Conservation (phyloP, 106 monocot genomes). For the Vanilla planifolia region DNA sequence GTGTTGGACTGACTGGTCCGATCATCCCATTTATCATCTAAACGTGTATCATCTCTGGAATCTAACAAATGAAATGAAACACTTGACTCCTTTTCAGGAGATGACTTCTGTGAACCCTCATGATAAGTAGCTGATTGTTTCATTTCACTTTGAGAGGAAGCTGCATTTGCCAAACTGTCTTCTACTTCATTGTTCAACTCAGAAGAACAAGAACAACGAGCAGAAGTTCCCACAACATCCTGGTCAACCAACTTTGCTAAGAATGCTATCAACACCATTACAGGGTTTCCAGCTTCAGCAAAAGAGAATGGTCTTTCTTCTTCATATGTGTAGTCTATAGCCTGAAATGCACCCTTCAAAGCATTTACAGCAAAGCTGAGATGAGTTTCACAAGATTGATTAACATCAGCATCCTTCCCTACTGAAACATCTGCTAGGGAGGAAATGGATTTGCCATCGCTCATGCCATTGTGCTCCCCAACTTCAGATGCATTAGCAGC, state of each 20-base stretch:
- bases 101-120: slow-evolving; percentile 3
- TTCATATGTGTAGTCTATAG: slow-evolving; percentile 47
- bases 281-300: slow-evolving; percentile 88
- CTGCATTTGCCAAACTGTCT: slow-evolving; percentile 14
- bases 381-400: slow-evolving; percentile 20
- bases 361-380: slow-evolving; percentile 45
- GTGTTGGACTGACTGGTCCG: neutral
- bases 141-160: slow-evolving; percentile 16
- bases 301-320: slow-evolving; percentile 53
- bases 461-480: slow-evolving; percentile 18
- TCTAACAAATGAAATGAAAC: slow-evolving; percentile 7
- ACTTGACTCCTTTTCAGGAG: slow-evolving; percentile 10
- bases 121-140: slow-evolving; percentile 16
- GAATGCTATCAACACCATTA: slow-evolving; percentile 87
- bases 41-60: neutral
- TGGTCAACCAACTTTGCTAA: slow-evolving; percentile 53
- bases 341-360: slow-evolving; percentile 67
- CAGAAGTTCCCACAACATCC: slow-evolving; percentile 39
- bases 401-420: slow-evolving; percentile 22
- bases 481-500: slow-evolving; percentile 21
- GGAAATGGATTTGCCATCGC: slow-evolving; percentile 18
- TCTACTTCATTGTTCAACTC: slow-evolving; percentile 13
- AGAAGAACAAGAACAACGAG: slow-evolving; percentile 39
- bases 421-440: slow-evolving; percentile 18
- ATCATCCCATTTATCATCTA: too few relatives aligned